Conservation (phyloP, 371 early-diverging fungal genomes). For the Lichtheimia hyalospora region DNA sequence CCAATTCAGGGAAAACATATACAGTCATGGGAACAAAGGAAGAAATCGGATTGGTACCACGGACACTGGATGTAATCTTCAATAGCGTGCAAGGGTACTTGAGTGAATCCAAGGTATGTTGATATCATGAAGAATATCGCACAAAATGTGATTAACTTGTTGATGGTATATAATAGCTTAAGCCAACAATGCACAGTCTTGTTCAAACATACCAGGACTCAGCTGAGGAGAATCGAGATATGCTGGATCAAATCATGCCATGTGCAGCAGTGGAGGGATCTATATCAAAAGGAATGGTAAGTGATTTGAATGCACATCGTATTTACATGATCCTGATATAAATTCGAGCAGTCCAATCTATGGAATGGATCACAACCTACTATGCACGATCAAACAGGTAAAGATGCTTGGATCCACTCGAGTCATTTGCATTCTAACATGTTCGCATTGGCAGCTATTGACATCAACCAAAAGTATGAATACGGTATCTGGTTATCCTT, state of each 20-base stretch:
- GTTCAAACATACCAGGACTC: constrained; percentile 31
- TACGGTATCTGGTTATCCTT: constrained; percentile 77
- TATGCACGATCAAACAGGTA: constrained; percentile 19
- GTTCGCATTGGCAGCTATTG: constrained; percentile 20
- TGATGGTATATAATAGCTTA: constrained; percentile 19
- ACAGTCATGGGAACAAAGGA: constrained; percentile 60
- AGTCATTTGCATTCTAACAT: background rate
- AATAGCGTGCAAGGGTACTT: constrained; percentile 35
- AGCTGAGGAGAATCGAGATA: constrained; percentile 32
- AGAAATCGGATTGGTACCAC: constrained; percentile 62
- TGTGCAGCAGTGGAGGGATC: no score
- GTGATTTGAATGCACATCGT: no score
- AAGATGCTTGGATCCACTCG: background rate
- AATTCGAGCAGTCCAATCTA: constrained; percentile 17
- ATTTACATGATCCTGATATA: no score
- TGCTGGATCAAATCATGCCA: constrained; percentile 16
- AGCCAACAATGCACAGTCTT: constrained; percentile 50
- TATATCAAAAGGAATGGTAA: no score
- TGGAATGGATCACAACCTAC: constrained; percentile 16
- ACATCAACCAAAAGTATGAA: constrained; percentile 52
- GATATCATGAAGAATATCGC: background rate
- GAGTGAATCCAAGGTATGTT: constrained; percentile 33
- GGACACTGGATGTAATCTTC: constrained; percentile 62
- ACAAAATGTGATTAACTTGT: background rate
- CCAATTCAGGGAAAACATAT: constrained; percentile 84